Evolutionary conservation across 805 yeast genomes (phyloP).

Genomic region (Schwanniomyces polymorphus): DNA sequence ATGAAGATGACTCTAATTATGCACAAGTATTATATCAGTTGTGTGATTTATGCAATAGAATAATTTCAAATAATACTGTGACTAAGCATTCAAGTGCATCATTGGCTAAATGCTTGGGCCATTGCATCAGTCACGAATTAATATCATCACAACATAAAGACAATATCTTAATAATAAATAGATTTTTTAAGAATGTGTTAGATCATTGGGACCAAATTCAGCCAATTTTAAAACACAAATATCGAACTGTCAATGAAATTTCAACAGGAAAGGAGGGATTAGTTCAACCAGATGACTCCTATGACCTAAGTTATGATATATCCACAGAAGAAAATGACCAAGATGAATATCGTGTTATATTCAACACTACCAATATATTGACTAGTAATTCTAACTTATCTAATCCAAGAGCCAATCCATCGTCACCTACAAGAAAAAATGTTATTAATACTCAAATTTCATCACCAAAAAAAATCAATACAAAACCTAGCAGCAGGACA

Average conservation of each 20-base stretch:
- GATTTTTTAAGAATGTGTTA: constrained; percentile 54
- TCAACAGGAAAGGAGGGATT: constrained; percentile 9
- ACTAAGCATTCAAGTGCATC: constrained; percentile 46
- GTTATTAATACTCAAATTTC: neutral
- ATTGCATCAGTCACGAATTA: constrained; percentile 55
- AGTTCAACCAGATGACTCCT: constrained; percentile 21
- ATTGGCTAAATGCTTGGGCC: constrained; percentile 49
- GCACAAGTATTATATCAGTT: constrained; percentile 44
- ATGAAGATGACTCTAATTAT: constrained; percentile 10
- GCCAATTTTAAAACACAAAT: constrained; percentile 5
- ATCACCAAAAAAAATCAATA: neutral
- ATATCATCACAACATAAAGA: constrained; percentile 43
- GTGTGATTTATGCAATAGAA: constrained; percentile 33
- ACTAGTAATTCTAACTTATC: constrained; percentile 6
- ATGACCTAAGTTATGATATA: constrained; percentile 33
- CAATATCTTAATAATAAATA: constrained; percentile 47
- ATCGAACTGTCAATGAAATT: constrained; percentile 15
- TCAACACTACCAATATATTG: constrained; percentile 15
- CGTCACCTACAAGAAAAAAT: constrained; percentile 4
- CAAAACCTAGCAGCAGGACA: neutral
- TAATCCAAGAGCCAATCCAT: constrained; percentile 2
- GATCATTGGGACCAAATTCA: constrained; percentile 46
- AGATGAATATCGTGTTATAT: constrained; percentile 11
- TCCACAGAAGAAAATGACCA: constrained; percentile 24
- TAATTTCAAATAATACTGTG: constrained; percentile 30